phyloP scores from a whole-genome alignment of 2,329 filamentous ascomycete genomes.

The Paraphoma sp. region DNA sequence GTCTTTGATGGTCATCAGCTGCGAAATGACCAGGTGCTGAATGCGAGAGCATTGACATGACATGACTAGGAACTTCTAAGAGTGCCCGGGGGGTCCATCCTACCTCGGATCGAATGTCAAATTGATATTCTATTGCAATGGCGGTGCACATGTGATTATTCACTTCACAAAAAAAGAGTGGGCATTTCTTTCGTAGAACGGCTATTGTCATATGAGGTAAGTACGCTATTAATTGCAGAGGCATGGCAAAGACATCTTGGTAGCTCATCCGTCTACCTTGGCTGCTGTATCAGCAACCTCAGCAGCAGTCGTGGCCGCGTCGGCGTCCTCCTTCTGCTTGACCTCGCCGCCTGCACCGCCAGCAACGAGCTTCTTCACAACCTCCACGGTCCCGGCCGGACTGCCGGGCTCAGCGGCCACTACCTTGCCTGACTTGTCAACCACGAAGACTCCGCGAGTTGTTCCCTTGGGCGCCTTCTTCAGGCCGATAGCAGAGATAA shows the following conservation, averaged over 20 bases:
- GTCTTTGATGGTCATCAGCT: too few relatives aligned
- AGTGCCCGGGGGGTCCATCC: too few relatives aligned
- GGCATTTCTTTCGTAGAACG: too few relatives aligned
- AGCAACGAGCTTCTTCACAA: slow-evolving; percentile 71
- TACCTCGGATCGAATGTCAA: too few relatives aligned
- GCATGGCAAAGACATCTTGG: not conserved
- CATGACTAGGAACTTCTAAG: too few relatives aligned
- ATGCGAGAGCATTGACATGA: too few relatives aligned
- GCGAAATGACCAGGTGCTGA: too few relatives aligned
- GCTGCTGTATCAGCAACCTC: slow-evolving; percentile 57
- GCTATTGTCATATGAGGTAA: too few relatives aligned
- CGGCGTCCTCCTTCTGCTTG: slow-evolving; percentile 44
- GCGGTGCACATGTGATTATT: too few relatives aligned
- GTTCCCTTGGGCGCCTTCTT: slow-evolving; percentile 85
- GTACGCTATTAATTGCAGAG: too few relatives aligned
- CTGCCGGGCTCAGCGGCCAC: slow-evolving; percentile 76
- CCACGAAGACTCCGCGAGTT: slow-evolving; percentile 83
- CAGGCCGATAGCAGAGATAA: slow-evolving; percentile 87
- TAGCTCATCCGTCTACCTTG: slow-evolving; percentile 33
- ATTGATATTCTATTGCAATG: too few relatives aligned
- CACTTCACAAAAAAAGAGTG: too few relatives aligned
- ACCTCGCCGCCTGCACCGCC: slow-evolving; percentile 36
- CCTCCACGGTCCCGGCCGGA: slow-evolving; percentile 77
- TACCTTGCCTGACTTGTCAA: slow-evolving; percentile 83
- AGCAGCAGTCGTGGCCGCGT: slow-evolving; percentile 48